Evolutionary conservation across 352 stramenopile species (phyloP).

Genomic region (Pythium aquatile): DNA sequence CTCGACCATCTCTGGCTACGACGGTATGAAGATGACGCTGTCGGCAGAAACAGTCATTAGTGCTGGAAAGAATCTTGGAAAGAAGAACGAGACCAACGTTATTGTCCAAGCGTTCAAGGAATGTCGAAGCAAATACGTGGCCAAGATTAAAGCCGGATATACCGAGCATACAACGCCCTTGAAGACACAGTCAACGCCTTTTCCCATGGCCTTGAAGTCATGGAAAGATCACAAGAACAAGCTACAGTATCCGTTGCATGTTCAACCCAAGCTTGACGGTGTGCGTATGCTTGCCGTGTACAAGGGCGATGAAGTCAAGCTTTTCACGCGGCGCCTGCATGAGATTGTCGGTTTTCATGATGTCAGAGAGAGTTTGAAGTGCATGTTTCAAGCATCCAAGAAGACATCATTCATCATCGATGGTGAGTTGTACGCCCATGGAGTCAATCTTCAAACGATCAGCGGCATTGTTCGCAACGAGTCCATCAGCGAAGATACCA

Average conservation of each 20-base stretch:
- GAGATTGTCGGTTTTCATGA: neutral
- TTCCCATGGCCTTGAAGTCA: neutral
- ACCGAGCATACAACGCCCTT: neutral
- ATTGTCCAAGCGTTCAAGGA: neutral
- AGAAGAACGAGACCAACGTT: constrained; percentile 2
- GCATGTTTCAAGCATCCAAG: neutral
- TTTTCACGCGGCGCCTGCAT: neutral
- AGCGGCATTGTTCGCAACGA: constrained; percentile 3
- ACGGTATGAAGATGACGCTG: neutral
- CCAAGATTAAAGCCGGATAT: constrained; percentile 1
- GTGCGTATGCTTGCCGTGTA: neutral
- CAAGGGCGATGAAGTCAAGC: neutral
- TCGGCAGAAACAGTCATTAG: neutral
- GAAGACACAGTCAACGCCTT: neutral
- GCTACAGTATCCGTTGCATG: neutral
- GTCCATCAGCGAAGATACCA: neutral
- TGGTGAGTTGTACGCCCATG: neutral
- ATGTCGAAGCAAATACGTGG: neutral
- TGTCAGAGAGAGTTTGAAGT: neutral
- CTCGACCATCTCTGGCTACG: neutral
- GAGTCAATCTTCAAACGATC: neutral
- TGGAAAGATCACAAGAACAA: constrained; percentile 3
- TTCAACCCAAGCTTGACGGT: constrained; percentile 5
- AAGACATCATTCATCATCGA: neutral
- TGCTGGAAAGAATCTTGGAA: neutral